These are phyloP conservation scores for Russula foetens DNA, from an alignment of 768 basidiomycete genomes.

Conservation along the genomic window DNA sequence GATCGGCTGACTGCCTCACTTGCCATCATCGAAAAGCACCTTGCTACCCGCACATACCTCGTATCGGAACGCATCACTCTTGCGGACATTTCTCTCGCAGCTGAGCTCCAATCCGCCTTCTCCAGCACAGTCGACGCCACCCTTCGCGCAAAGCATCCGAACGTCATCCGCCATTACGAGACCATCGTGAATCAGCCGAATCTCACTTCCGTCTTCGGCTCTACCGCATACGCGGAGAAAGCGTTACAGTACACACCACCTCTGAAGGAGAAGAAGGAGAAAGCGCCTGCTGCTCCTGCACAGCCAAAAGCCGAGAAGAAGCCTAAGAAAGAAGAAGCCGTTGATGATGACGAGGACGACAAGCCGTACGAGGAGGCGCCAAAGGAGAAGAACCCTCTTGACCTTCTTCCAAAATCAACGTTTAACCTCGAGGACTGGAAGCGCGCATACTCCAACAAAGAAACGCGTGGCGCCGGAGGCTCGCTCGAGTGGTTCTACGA, in stretches of 20 bases:
- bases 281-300: constrained; percentile 25
- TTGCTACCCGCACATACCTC: constrained; percentile 77
- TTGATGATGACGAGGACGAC: constrained; percentile 73
- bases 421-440: constrained; percentile 97
- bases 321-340: constrained; percentile 45
- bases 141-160: constrained; percentile 57
- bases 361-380: constrained; percentile 66
- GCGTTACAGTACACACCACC: constrained; percentile 60
- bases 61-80: constrained; percentile 92
- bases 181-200: constrained; percentile 82
- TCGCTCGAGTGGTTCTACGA: constrained; percentile 95
- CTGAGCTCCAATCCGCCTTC: constrained; percentile 47
- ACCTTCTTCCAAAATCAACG: constrained; percentile 77
- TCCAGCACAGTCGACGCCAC: constrained; percentile 55
- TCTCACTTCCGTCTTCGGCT: constrained; percentile 58
- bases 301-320: constrained; percentile 57
- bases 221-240: constrained; percentile 58
- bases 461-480: constrained; percentile 79
- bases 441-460: constrained; percentile 94
- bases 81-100: constrained; percentile 73
- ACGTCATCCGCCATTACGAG: constrained; percentile 78
- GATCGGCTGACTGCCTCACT: constrained; percentile 54
- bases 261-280: constrained; percentile 36
- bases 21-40: constrained; percentile 61
- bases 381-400: constrained; percentile 92